These are phyloP conservation scores for Sophora flavescens DNA, from an alignment of 306 rosid genomes.

Conservation along the genomic window DNA sequence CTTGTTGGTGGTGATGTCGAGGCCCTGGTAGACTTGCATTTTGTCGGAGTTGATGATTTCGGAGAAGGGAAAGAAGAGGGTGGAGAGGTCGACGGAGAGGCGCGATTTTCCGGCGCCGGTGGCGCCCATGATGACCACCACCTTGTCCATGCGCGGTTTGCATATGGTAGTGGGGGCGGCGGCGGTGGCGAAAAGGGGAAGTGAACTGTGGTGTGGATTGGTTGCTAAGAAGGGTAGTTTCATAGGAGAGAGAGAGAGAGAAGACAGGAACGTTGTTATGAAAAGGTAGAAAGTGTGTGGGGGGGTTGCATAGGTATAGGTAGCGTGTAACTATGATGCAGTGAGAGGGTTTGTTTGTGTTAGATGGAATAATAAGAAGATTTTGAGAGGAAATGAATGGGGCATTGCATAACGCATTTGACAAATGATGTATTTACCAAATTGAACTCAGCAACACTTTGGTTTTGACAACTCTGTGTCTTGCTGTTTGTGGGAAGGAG, in stretches of 20 bases:
- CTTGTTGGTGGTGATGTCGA: conserved; percentile 91
- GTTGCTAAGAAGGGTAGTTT: not conserved
- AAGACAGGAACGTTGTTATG: not conserved
- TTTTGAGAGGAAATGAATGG: not conserved
- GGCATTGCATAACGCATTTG: not conserved
- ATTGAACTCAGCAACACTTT: not conserved
- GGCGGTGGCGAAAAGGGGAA: not conserved
- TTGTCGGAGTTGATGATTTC: conserved; percentile 60
- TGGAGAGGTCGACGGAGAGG: conserved; percentile 84
- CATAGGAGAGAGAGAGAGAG: not conserved
- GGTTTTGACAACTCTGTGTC: not conserved
- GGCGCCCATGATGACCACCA: conserved; percentile 78
- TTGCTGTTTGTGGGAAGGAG: not conserved
- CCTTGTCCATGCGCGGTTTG: conserved; percentile 63
- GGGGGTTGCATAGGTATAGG: no score
- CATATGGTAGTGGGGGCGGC: no score
- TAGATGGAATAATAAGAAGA: no score
- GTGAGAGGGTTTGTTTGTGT: not conserved
- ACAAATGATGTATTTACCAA: not conserved
- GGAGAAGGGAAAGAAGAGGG: conserved; percentile 58
- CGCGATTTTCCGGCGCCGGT: conserved; percentile 91
- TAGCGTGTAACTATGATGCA: not conserved
- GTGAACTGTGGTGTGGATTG: not conserved
- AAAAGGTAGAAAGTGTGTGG: not conserved
- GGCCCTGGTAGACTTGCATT: conserved; percentile 84